phyloP scores from a whole-genome alignment of 2,329 filamentous ascomycete genomes.

The Apiospora marii region DNA sequence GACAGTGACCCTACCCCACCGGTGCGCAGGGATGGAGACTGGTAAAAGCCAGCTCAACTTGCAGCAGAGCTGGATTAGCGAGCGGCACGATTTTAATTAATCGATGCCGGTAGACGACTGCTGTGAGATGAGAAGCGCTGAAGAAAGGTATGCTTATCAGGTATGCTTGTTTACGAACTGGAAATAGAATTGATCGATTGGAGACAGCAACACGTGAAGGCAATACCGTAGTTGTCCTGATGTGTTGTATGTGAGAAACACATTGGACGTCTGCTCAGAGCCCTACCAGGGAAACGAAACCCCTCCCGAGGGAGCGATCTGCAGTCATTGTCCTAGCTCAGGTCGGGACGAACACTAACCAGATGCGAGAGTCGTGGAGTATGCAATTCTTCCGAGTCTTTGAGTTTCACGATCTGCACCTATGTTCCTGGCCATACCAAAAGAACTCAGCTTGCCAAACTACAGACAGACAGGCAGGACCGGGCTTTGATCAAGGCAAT shows the following conservation, averaged over 20 bases:
- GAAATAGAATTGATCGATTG: neutral
- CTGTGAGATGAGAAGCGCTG: neutral
- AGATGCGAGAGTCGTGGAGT: conserved; percentile 9
- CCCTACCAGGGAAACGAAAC: neutral
- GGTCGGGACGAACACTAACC: neutral
- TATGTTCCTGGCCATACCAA: neutral
- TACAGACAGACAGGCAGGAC: neutral
- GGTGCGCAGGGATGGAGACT: neutral
- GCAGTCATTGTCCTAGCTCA: neutral
- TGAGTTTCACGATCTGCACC: conserved; percentile 16
- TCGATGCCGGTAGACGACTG: neutral
- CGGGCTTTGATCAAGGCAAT: neutral
- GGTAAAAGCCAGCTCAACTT: neutral
- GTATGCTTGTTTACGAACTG: neutral
- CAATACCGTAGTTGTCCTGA: neutral
- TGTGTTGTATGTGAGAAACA: neutral
- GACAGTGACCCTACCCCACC: conserved; percentile 1
- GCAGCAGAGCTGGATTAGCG: conserved; percentile 1
- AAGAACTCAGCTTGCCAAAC: neutral
- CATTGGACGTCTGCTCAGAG: neutral
- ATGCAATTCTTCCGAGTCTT: conserved; percentile 16
- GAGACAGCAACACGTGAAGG: neutral
- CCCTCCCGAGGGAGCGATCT: neutral
- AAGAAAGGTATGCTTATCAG: neutral
- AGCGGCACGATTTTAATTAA: conserved; percentile 1